Base-by-base conservation (phyloP, 2,329 filamentous ascomycete genomes). In the Cryphonectria parasitica region DNA sequence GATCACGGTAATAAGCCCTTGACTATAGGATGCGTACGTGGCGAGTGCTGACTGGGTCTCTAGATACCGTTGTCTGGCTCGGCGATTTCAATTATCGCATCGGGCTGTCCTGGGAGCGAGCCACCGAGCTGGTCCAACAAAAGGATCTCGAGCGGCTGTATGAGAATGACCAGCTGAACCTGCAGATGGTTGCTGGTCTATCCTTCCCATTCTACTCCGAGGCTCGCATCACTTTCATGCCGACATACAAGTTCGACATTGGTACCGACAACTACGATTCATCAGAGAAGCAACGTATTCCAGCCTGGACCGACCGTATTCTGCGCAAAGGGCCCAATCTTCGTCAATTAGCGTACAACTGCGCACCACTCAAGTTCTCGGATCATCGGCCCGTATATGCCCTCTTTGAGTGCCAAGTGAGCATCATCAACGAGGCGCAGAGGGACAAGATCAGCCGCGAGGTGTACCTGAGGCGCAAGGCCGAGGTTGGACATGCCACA, bases 1-100 rank as follows among this genome's bases (percentile, higher is more conserved):
- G 92, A 98, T 78, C 96, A 99, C 78, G 94, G 91, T 88, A 80
- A 80, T 73, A 79, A 73, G 34, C 8, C 41, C 19, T 19, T 17
- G 28, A 31, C 28, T 15, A 2, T 11, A 36, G 25, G 13, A 25
- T 36, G 8, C 3, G 49, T 52, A 10, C 28, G 28, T 7, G n/a
- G 28, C 15, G 19, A n/a, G 7, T 62, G 43, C 75, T 80, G 74
- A 79, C 73, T 25, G 72, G 52, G 73, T 56, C 49, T 36, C 4
- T 61, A 87, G 89, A 91, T 75, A 87, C 92, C 31, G 91, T 98
- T 49, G 91, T 98, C 67, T 99, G 96, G 95, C 87, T 98, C 58
- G 96, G 96, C 6, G 96, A 99, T 80, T 99, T 99, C 84, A 99
- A 99, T 78, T 99, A 99, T 80, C 91, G 96, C 25, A 97, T 99